These are phyloP conservation scores for Angomonas deanei DNA, from an alignment of 208 protist species.

Conservation along the genomic window DNA sequence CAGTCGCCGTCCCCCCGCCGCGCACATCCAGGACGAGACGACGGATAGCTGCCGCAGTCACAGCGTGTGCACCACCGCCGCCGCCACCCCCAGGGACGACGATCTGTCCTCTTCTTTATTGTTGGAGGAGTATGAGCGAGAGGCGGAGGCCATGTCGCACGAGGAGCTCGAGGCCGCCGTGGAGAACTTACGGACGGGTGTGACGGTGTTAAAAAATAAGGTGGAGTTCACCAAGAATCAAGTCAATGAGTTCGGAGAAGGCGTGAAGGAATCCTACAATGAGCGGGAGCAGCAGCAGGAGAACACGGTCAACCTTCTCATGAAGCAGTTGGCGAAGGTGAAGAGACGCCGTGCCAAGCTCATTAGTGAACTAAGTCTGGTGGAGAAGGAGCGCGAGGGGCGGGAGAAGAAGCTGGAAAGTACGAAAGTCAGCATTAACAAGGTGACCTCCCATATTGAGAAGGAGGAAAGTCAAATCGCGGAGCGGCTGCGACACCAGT, in stretches of 20 bases:
- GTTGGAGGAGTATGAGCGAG: slow-evolving; percentile 32
- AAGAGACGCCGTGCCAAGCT: slow-evolving; percentile 43
- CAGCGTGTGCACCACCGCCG: slow-evolving; percentile 23
- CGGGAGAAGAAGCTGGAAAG: slow-evolving; percentile 41
- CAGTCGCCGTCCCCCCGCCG: neutral
- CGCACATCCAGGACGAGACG: slow-evolving; percentile 21
- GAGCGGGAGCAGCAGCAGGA: slow-evolving; percentile 63
- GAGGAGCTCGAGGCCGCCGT: slow-evolving; percentile 45
- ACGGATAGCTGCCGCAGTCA: slow-evolving; percentile 12
- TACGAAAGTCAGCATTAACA: slow-evolving; percentile 35
- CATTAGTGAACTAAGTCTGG: slow-evolving; percentile 23
- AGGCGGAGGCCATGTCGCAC: slow-evolving; percentile 30
- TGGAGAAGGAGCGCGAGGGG: slow-evolving; percentile 34
- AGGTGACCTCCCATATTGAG: slow-evolving; percentile 42
- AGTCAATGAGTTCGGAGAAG: slow-evolving; percentile 36
- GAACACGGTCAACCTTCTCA: slow-evolving; percentile 64
- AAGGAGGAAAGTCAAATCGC: slow-evolving; percentile 56
- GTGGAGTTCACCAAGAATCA: slow-evolving; percentile 42
- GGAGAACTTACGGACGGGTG: slow-evolving; percentile 29
- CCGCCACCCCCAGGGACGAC: slow-evolving; percentile 25
- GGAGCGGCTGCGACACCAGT: slow-evolving; percentile 28
- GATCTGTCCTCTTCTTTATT: slow-evolving; percentile 11
- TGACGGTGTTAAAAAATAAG: slow-evolving; percentile 33
- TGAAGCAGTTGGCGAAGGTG: slow-evolving; percentile 45
- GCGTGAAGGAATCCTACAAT: slow-evolving; percentile 45